Conservation (phyloP, 768 basidiomycete species). For the Russula vinacea region DNA sequence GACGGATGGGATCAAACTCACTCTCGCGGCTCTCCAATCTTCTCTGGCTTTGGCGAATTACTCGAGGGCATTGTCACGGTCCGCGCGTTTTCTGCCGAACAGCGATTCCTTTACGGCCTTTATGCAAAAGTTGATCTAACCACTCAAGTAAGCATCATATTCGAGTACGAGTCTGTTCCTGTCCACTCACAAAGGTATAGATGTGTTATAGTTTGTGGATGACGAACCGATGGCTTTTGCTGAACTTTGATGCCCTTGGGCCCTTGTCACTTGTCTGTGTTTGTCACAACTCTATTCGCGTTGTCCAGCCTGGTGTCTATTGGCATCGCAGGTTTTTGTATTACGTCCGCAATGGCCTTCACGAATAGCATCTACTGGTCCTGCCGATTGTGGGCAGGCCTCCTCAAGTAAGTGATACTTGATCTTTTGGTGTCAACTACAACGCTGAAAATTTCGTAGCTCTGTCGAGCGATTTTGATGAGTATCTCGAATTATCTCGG, state of each 20-base stretch:
- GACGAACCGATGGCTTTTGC: constrained; percentile 80
- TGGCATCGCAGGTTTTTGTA: constrained; percentile 68
- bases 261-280: constrained; percentile 65
- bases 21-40: constrained; percentile 83
- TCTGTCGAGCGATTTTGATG: constrained; percentile 88
- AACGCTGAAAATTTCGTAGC: constrained; percentile 39
- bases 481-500: constrained; percentile 87
- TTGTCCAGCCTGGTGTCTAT: constrained; percentile 57
- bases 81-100: constrained; percentile 83
- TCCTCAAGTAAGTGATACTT: constrained; percentile 59
- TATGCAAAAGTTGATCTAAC: constrained; percentile 73
- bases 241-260: constrained; percentile 80
- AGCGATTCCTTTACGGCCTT: constrained; percentile 68
- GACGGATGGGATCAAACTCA: constrained; percentile 88
- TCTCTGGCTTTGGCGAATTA: constrained; percentile 77
- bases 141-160: constrained; percentile 53
- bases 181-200: constrained; percentile 35
- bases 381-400: constrained; percentile 49
- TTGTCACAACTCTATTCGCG: constrained; percentile 74
- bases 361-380: constrained; percentile 52
- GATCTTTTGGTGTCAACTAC: constrained; percentile 16
- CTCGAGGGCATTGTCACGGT: constrained; percentile 91
- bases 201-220: constrained; percentile 91
- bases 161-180: neutral
- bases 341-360: constrained; percentile 69